Percentiles rank a stretch among this genome's conserved stretches.
Evolutionary conservation across 2,329 filamentous ascomycete genomes (phyloP).

Genomic region (Sclerotinia sclerotiorum): DNA sequence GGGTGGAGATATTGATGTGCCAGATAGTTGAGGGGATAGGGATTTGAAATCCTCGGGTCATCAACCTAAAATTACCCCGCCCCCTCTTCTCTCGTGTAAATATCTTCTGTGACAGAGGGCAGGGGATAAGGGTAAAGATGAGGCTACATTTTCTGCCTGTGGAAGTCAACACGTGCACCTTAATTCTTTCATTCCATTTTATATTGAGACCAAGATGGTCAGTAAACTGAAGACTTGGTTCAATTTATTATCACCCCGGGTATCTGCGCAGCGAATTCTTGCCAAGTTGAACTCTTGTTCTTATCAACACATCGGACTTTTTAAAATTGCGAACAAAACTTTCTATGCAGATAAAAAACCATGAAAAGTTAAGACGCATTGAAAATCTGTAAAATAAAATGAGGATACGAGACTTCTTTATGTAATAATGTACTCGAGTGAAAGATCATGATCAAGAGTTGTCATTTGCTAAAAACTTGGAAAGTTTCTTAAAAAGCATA

Average conservation of each 20-base stretch:
- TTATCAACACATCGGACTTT: background rate
- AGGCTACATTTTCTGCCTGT: background rate
- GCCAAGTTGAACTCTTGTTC: background rate
- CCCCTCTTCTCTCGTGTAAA: background rate
- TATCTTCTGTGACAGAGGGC: background rate
- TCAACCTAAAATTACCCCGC: too few species aligned
- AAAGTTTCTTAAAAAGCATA: slow-evolving; percentile 5
- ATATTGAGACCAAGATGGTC: background rate
- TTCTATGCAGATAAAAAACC: background rate
- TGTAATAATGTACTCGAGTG: background rate
- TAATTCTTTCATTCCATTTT: background rate
- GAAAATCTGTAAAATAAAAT: background rate
- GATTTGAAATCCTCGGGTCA: background rate
- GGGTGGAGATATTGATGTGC: background rate
- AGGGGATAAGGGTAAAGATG: too few species aligned
- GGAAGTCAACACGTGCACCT: background rate
- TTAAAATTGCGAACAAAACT: background rate
- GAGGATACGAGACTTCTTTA: background rate
- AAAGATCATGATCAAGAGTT: background rate
- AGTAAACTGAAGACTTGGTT: background rate
- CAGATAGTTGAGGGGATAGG: background rate
- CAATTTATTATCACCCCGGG: background rate
- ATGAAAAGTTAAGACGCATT: background rate
- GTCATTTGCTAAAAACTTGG: background rate
- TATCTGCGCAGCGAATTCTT: background rate